A percentile compares a stretch with the other conserved stretches of the same genome.
phyloP scores from a whole-genome alignment of 1,284 basidiomycete species.

The Marasmius fiardii region DNA sequence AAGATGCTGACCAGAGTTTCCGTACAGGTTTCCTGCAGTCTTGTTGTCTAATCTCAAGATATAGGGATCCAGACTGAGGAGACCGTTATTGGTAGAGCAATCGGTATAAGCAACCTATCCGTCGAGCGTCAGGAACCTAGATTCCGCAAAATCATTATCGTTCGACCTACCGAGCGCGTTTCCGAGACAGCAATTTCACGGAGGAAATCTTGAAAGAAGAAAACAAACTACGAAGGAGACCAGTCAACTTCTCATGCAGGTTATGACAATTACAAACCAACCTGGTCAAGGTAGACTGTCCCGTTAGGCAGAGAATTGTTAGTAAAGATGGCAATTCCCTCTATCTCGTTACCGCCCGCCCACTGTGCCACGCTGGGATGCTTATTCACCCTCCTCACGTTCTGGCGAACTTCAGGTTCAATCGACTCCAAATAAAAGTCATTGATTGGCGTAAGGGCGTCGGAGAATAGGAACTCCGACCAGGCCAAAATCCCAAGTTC shows the following conservation, averaged over 20 bases:
- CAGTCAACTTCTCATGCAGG: background rate
- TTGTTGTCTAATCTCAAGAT: constrained; percentile 49
- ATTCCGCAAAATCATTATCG: background rate
- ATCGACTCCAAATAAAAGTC: constrained; percentile 49
- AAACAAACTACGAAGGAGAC: constrained; percentile 36
- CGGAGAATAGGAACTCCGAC: constrained; percentile 66
- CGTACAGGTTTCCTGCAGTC: constrained; percentile 51
- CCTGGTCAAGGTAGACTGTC: constrained; percentile 47
- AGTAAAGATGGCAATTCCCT: constrained; percentile 44
- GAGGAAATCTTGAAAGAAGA: constrained; percentile 52
- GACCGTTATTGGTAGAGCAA: constrained; percentile 58
- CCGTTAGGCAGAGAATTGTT: constrained; percentile 37
- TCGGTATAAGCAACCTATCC: constrained; percentile 58
- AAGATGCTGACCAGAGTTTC: constrained; percentile 43
- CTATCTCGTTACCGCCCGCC: constrained; percentile 63
- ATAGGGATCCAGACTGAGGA: constrained; percentile 56
- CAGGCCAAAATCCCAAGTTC: constrained; percentile 62
- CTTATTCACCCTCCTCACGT: constrained; percentile 50
- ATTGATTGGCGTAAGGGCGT: constrained; percentile 55
- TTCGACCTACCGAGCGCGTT: constrained; percentile 41
- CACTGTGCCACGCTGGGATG: constrained; percentile 61
- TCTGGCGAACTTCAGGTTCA: constrained; percentile 56
- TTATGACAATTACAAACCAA: constrained; percentile 19
- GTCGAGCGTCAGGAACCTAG: background rate
- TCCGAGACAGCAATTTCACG: constrained; percentile 46